Evolutionary conservation across 805 yeast genomes (phyloP).

Genomic region (Metschnikowia noctiluminum): DNA sequence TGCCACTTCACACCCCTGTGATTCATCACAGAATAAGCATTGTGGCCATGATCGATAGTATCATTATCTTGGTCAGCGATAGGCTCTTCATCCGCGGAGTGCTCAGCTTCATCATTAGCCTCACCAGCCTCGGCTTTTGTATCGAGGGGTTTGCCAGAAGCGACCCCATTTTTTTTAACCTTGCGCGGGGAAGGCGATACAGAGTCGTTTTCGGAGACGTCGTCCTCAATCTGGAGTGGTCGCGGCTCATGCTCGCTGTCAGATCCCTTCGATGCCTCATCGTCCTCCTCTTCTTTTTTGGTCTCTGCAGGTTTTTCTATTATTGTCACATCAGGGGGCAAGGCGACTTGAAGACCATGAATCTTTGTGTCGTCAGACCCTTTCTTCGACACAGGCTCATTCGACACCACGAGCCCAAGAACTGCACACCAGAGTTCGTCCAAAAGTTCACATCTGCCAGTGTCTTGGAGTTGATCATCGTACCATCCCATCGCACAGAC

Average conservation of each 20-base stretch:
- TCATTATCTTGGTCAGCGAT: slow-evolving; percentile 19
- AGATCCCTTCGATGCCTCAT: slow-evolving; percentile 14
- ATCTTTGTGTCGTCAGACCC: slow-evolving; percentile 35
- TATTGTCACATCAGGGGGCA: slow-evolving; percentile 28
- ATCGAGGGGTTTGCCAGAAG: neutral
- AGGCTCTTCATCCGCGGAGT: slow-evolving; percentile 16
- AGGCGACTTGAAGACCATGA: slow-evolving; percentile 29
- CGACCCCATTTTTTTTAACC: neutral
- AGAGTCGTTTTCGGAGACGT: slow-evolving; percentile 5
- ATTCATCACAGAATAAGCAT: slow-evolving; percentile 49
- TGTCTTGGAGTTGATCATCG: slow-evolving; percentile 33
- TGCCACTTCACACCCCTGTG: slow-evolving; percentile 70
- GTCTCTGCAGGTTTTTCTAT: neutral
- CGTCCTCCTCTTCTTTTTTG: slow-evolving; percentile 1
- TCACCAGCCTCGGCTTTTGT: slow-evolving; percentile 1
- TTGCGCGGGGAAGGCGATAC: slow-evolving; percentile 6
- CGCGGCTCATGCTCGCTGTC: slow-evolving; percentile 22
- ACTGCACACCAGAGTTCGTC: slow-evolving; percentile 69
- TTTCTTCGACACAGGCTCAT: slow-evolving; percentile 21
- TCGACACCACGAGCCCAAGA: slow-evolving; percentile 52
- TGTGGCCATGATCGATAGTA: slow-evolving; percentile 24
- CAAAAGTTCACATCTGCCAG: slow-evolving; percentile 49
- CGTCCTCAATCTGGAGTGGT: slow-evolving; percentile 22
- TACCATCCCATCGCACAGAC: slow-evolving; percentile 54
- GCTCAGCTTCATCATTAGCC: slow-evolving; percentile 19